Evolutionary conservation across 345 rosid genomes (phyloP).

Genomic region (Rhodamnia rubescens): DNA sequence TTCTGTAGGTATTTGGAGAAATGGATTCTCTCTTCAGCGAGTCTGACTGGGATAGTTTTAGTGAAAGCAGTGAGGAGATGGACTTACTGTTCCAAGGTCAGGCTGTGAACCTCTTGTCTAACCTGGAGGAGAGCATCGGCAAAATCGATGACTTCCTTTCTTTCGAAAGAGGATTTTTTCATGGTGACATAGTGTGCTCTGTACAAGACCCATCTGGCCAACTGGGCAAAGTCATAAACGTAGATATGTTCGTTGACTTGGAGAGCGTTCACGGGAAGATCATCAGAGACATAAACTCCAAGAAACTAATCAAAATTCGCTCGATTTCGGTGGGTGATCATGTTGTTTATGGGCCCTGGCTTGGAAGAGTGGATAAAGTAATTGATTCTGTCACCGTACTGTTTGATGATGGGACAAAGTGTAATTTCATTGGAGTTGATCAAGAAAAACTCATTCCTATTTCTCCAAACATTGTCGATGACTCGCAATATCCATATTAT

Average conservation of each 20-base stretch:
- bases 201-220: conserved; percentile 59
- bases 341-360: conserved; percentile 67
- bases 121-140: conserved; percentile 71
- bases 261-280: conserved; percentile 50
- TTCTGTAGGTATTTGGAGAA: conserved; percentile 4
- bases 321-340: conserved; percentile 68
- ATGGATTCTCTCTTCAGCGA: conserved; percentile 59
- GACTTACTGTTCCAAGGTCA: conserved; percentile 44
- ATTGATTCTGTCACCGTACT: conserved; percentile 49
- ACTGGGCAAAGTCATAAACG: conserved; percentile 57
- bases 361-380: conserved; percentile 61
- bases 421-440: conserved; percentile 47
- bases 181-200: conserved; percentile 70
- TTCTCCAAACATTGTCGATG: conserved; percentile 52
- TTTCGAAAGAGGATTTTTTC: conserved; percentile 60
- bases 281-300: conserved; percentile 46
- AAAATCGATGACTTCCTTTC: conserved; percentile 89
- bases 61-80: conserved; percentile 73
- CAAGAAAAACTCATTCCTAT: conserved; percentile 50
- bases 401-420: conserved; percentile 66
- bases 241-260: conserved; percentile 49
- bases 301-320: conserved; percentile 41
- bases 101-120: conserved; percentile 62
- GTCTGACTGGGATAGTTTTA: conserved; percentile 83
- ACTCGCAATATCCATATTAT: conserved; percentile 50